Evolutionary conservation across 768 basidiomycete genomes (phyloP), one percentile per base, ranked within the genome.

Genomic region (Amanita pseudoporphyria): DNA sequence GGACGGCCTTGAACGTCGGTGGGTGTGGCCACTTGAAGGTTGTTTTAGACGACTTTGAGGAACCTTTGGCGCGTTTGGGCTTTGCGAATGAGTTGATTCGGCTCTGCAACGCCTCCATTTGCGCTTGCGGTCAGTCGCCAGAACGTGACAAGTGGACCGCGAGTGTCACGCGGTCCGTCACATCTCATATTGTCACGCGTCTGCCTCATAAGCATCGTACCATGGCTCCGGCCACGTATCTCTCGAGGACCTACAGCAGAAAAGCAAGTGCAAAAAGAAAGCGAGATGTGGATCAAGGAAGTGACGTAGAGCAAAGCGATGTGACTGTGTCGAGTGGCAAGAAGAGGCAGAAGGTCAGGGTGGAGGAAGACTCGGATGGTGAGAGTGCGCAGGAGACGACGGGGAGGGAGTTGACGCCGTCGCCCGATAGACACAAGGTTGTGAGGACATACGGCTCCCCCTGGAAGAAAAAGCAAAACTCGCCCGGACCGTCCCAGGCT

Each of bases 21-120:
- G 85, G 76, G 56, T 94, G 87, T 0, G 91, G 84, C 89, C 91
- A 97, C 66, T 79, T 85, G n/a, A 78, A 56, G 35, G 67, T 65
- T 1, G 65, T 56, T 0, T 67, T 68, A 1, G 79, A 68, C 10
- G 47, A 39, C 19, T 48, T 48, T 31, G 36, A 19, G 9, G 16
- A 19, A n/a, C 72, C 76, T 66, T 77, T 86, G 51, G 79, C 67
- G 54, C 82, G 74, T 56, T 75, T 79, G 0, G 79, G 58, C 65
- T 81, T 82, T 6, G 67, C 56, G 62, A 89, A 92, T 0, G 89
- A 87, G 37, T 77, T 76, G 52, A 87, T 63, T 16, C 89, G 79
- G 45, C 69, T 67, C 59, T 77, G 65, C 39, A 77, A 66, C 47
- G 69, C 64, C 54, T 83, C 74, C 81, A 83, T 81, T 26, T 48